Evolutionary conservation across 139 green algal genomes (phyloP).

Genomic region (Chlamydomonas sp.): DNA sequence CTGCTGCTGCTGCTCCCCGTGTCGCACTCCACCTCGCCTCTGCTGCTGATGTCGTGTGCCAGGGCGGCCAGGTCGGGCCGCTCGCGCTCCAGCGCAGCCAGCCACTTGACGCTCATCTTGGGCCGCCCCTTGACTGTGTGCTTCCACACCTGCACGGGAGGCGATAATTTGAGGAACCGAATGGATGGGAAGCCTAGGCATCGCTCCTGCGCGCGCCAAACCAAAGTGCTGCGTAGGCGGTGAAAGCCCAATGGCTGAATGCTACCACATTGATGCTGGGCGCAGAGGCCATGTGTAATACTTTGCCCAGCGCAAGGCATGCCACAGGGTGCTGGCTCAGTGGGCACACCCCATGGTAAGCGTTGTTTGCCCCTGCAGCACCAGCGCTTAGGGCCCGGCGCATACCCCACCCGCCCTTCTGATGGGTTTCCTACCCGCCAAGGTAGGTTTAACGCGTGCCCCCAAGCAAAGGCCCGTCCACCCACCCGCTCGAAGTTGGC

Average conservation of each 20-base stretch:
- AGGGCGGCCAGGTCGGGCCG: constrained; percentile 72
- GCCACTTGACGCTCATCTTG: constrained; percentile 82
- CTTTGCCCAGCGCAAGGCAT: no score
- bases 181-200: background rate
- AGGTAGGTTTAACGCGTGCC: background rate
- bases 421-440: no score
- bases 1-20: constrained; percentile 37
- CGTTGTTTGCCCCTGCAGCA: background rate
- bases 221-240: no score
- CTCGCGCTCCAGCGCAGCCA: constrained; percentile 56
- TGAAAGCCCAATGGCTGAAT: no score
- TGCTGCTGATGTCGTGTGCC: constrained; percentile 49
- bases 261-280: no score
- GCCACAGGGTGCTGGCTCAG: no score
- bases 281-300: no score
- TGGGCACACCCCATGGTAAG: no score
- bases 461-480: background rate
- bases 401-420: background rate
- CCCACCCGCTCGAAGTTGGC: constrained; percentile 74
- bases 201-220: no score
- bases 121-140: constrained; percentile 72
- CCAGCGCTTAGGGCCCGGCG: background rate
- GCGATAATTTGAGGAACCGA: background rate
- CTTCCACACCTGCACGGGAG: constrained; percentile 62
- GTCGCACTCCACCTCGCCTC: constrained; percentile 29